Conservation (phyloP, 148 eudicot species). For the Amaranthus cruentus region DNA sequence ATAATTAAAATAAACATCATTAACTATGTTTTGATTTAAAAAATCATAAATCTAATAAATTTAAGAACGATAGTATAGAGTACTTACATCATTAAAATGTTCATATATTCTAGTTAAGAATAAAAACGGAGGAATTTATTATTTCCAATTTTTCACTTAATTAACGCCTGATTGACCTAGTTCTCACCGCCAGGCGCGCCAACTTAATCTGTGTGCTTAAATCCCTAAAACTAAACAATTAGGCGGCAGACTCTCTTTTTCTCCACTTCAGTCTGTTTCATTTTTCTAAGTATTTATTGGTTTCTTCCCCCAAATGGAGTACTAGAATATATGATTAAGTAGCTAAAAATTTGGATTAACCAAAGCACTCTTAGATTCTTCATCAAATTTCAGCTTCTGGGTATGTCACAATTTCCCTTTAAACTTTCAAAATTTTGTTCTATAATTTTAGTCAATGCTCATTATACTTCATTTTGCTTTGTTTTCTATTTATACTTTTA, state of each 20-base stretch:
- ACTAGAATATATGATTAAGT: not conserved
- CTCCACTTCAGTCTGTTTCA: not conserved
- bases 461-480: not conserved
- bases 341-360: not conserved
- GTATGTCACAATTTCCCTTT: conserved; percentile 16
- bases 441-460: not conserved
- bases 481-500: not conserved
- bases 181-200: not conserved
- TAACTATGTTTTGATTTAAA: too few species aligned
- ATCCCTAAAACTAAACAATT: not conserved
- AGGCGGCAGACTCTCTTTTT: conserved; percentile 16
- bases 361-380: not conserved
- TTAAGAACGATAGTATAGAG: too few species aligned
- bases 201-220: conserved; percentile 22
- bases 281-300: not conserved
- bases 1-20: too few species aligned
- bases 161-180: too few species aligned
- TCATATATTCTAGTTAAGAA: too few species aligned
- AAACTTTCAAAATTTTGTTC: not conserved
- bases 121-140: too few species aligned
- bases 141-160: too few species aligned
- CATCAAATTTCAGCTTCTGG: conserved; percentile 15
- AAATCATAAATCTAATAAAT: too few species aligned
- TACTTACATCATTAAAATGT: too few species aligned
- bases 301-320: not conserved